These are phyloP conservation scores for Podospora pseudopauciseta DNA, from an alignment of 495 filamentous ascomycete species.

Conservation along the genomic window DNA sequence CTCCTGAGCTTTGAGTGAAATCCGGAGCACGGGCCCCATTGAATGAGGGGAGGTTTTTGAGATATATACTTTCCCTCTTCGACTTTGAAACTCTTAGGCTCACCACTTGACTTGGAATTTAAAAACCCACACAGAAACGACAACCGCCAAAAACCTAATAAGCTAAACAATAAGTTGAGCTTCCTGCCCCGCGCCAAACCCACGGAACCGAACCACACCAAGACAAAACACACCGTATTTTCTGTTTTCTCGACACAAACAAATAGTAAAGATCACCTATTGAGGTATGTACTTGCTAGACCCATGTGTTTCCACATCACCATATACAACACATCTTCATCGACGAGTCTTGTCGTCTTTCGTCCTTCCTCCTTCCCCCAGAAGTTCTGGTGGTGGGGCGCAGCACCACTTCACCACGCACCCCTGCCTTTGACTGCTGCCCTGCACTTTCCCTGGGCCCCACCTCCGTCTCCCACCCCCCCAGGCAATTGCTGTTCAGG, in stretches of 20 bases:
- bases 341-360: neutral
- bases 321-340: neutral
- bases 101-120: too few species aligned
- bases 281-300: neutral
- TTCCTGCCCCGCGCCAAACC: neutral
- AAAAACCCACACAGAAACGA: neutral
- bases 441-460: slow-evolving; percentile 21
- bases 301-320: neutral
- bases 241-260: neutral
- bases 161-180: neutral
- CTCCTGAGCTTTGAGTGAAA: neutral
- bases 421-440: slow-evolving; percentile 4
- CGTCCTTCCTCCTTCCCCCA: neutral
- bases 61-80: neutral
- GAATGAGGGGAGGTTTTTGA: neutral
- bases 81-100: neutral
- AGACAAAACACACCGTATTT: neutral
- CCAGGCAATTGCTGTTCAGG: slow-evolving; percentile 15
- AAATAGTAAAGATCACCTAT: neutral
- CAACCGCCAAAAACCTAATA: neutral
- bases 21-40: neutral
- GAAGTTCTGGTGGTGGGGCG: neutral
- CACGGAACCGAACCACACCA: neutral
- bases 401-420: neutral
- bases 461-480: slow-evolving; percentile 6